These are phyloP conservation scores for Leishmania gerbilli DNA, from an alignment of 208 protist genomes.

Conservation along the genomic window DNA sequence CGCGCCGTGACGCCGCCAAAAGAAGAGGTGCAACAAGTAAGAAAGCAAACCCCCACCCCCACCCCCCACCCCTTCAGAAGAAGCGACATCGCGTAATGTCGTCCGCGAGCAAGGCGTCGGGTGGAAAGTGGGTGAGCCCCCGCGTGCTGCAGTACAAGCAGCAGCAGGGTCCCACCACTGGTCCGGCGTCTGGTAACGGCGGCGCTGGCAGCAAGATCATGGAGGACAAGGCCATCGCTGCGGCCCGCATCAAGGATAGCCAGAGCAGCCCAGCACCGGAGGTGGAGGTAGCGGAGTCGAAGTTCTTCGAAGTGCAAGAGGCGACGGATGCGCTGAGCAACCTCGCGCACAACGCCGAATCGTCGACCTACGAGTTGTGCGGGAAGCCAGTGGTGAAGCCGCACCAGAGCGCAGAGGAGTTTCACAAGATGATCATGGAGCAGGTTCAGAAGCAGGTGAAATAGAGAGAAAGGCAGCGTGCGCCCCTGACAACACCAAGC, in stretches of 20 bases:
- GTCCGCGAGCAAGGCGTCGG: slow-evolving; percentile 10
- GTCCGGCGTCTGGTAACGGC: slow-evolving; percentile 19
- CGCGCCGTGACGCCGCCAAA: neutral
- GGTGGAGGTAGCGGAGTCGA: slow-evolving; percentile 46
- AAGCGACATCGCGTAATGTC: slow-evolving; percentile 8
- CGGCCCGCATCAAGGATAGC: slow-evolving; percentile 39
- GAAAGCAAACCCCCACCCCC: neutral
- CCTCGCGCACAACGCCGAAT: slow-evolving; percentile 67
- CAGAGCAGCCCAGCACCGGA: slow-evolving; percentile 30
- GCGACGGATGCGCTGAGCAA: slow-evolving; percentile 86
- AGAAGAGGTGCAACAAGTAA: neutral
- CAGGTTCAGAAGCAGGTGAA: slow-evolving; percentile 34
- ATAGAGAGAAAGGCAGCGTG: neutral
- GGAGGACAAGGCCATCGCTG: slow-evolving; percentile 56
- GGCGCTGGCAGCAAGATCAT: slow-evolving; percentile 43
- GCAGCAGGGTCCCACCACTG: slow-evolving; percentile 30
- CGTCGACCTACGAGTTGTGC: slow-evolving; percentile 29
- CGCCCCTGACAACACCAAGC: neutral
- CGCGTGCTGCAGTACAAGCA: slow-evolving; percentile 43
- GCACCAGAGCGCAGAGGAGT: slow-evolving; percentile 34
- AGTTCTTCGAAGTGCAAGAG: slow-evolving; percentile 79
- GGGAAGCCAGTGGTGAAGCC: slow-evolving; percentile 36
- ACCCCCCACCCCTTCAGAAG: no score
- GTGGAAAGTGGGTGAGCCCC: slow-evolving; percentile 36
- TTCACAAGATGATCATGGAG: slow-evolving; percentile 43